A percentile compares a stretch with the other conserved stretches of the same genome.
Conservation (phyloP, 2,329 filamentous ascomycete genomes). For the Botryotinia convoluta region DNA sequence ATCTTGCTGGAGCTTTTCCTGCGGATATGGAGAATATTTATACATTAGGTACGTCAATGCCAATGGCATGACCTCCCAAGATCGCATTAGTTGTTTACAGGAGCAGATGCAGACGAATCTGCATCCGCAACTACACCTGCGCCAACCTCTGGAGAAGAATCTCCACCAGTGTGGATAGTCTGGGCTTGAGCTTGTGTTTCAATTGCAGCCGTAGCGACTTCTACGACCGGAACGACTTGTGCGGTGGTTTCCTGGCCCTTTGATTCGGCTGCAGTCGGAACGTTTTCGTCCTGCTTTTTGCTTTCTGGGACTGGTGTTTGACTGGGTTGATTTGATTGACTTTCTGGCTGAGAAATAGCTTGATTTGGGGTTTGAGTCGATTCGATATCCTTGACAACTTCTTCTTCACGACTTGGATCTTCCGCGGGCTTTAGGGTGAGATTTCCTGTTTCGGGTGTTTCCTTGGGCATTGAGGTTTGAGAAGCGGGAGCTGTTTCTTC, state of each 20-base stretch:
- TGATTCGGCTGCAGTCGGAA: neutral
- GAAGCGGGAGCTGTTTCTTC: neutral
- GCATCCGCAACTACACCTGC: neutral
- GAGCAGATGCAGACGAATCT: slow-evolving; percentile 1
- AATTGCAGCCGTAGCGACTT: neutral
- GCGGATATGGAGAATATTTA: neutral
- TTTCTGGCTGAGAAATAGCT: neutral
- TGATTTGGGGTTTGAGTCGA: neutral
- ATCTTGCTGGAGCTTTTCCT: neutral
- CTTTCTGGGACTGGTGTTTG: neutral
- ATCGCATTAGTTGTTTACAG: neutral
- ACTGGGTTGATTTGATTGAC: neutral
- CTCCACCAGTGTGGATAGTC: neutral
- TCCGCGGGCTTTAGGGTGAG: neutral
- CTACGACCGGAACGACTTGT: slow-evolving; percentile 1
- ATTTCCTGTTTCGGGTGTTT: neutral
- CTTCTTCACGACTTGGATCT: neutral
- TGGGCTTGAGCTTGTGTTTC: neutral
- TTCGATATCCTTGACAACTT: neutral
- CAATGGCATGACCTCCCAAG: neutral
- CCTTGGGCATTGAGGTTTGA: neutral
- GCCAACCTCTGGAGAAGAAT: neutral
- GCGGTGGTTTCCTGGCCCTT: neutral
- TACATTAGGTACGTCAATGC: neutral
- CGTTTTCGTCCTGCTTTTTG: neutral